A percentile compares a stretch with the other conserved stretches of the same genome.
phyloP scores from a whole-genome alignment of 768 basidiomycete genomes.

The Suillus luteus region DNA sequence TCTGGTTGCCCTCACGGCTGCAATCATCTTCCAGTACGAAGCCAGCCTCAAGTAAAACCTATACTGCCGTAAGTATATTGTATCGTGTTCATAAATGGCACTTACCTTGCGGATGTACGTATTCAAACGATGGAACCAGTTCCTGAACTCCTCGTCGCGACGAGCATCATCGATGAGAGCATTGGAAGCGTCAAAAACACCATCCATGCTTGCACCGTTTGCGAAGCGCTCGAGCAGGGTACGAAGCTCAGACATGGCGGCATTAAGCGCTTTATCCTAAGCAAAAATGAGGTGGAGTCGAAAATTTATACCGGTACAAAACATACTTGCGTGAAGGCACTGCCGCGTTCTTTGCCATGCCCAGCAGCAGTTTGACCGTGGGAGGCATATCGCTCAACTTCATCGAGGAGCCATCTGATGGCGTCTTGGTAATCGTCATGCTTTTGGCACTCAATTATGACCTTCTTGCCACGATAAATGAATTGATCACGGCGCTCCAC shows the following conservation, averaged over 20 bases:
- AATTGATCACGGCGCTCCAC: slow-evolving; percentile 89
- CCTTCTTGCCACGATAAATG: slow-evolving; percentile 93
- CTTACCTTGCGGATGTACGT: slow-evolving; percentile 65
- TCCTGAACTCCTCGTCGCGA: slow-evolving; percentile 70
- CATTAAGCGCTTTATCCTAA: slow-evolving; percentile 57
- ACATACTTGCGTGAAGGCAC: slow-evolving; percentile 17
- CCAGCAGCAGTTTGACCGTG: slow-evolving; percentile 47
- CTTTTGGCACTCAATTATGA: slow-evolving; percentile 89
- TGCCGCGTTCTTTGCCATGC: slow-evolving; percentile 33
- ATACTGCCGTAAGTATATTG: slow-evolving; percentile 6
- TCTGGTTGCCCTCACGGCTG: slow-evolving; percentile 57
- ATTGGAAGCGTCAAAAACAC: slow-evolving; percentile 69
- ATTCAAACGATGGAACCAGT: slow-evolving; percentile 71
- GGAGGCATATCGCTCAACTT: slow-evolving; percentile 60
- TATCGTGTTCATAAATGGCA: background rate
- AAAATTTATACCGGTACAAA: slow-evolving; percentile 16
- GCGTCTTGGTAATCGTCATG: slow-evolving; percentile 88
- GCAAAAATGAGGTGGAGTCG: slow-evolving; percentile 15
- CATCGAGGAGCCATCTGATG: slow-evolving; percentile 69
- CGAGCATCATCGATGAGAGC: slow-evolving; percentile 73
- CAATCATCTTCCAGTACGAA: slow-evolving; percentile 84
- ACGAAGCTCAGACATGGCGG: slow-evolving; percentile 64
- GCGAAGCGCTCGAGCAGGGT: slow-evolving; percentile 92
- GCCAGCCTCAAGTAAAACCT: slow-evolving; percentile 78
- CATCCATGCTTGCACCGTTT: slow-evolving; percentile 64